Conservation (phyloP, 306 rosid genomes). For the Styphnolobium japonicum region DNA sequence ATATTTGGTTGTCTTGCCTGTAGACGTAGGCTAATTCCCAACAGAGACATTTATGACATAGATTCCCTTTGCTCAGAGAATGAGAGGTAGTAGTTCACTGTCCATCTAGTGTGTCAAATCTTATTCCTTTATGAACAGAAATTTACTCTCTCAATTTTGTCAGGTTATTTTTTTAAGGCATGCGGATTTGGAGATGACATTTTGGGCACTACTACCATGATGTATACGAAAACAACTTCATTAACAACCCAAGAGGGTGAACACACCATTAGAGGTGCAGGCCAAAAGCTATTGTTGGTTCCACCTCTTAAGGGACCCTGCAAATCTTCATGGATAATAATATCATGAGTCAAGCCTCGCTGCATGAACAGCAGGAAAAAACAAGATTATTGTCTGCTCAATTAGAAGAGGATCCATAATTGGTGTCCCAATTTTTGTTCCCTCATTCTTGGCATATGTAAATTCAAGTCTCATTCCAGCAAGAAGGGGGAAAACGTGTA, state of each 20-base stretch:
- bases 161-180: conserved; percentile 48
- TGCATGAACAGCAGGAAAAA: neutral
- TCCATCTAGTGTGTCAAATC: neutral
- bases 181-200: conserved; percentile 59
- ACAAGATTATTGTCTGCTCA: neutral
- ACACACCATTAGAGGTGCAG: conserved; percentile 27
- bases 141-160: neutral
- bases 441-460: neutral
- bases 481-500: neutral
- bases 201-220: conserved; percentile 56
- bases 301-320: conserved; percentile 32
- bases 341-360: neutral
- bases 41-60: conserved; percentile 49
- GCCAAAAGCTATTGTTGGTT: conserved; percentile 36
- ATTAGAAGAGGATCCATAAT: neutral
- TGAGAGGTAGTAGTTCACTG: conserved; percentile 38
- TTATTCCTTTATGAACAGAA: neutral
- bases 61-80: conserved; percentile 46
- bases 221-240: conserved; percentile 38
- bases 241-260: conserved; percentile 23
- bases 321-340: neutral
- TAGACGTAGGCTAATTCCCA: conserved; percentile 35
- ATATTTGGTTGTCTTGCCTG: no score
- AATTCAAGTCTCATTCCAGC: neutral
- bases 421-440: neutral